Evolutionary conservation across 306 rosid species (phyloP).

Genomic region (Medicago arabica): DNA sequence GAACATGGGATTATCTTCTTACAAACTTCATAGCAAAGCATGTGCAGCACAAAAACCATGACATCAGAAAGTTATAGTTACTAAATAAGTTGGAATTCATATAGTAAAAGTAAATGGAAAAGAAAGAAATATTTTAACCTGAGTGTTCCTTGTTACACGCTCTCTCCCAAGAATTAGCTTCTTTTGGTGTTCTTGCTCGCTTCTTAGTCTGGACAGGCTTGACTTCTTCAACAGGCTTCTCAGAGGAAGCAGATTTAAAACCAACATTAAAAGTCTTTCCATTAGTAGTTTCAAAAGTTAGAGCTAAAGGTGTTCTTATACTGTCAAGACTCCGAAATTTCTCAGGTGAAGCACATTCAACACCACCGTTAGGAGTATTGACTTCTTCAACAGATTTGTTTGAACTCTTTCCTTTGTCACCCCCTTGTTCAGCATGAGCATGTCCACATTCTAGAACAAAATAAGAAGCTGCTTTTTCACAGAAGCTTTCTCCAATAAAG

Average conservation of each 20-base stretch:
- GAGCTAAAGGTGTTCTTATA: conserved; percentile 18
- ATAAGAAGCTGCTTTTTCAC: conserved; percentile 71
- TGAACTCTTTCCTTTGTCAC: conserved; percentile 36
- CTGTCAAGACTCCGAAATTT: conserved; percentile 10
- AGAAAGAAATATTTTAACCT: neutral
- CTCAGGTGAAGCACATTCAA: conserved; percentile 40
- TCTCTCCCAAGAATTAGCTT: neutral
- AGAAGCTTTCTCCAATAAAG: conserved; percentile 56
- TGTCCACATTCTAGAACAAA: conserved; percentile 59
- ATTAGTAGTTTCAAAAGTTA: conserved; percentile 34
- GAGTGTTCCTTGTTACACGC: neutral
- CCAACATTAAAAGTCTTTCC: conserved; percentile 16
- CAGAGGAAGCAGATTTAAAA: conserved; percentile 1
- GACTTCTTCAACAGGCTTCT: conserved; percentile 18
- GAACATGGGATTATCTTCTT: neutral
- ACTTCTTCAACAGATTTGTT: conserved; percentile 44
- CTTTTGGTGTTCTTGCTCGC: conserved; percentile 44
- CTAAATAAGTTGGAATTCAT: neutral
- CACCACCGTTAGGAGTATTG: conserved; percentile 41
- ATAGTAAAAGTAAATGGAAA: neutral
- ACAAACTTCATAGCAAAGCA: neutral
- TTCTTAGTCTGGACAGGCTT: conserved; percentile 25
- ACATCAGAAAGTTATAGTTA: neutral
- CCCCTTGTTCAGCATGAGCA: conserved; percentile 27
- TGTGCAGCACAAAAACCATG: neutral